These are phyloP conservation scores for Phytophthora megakarya DNA, from an alignment of 352 stramenopile species.

Conservation along the genomic window DNA sequence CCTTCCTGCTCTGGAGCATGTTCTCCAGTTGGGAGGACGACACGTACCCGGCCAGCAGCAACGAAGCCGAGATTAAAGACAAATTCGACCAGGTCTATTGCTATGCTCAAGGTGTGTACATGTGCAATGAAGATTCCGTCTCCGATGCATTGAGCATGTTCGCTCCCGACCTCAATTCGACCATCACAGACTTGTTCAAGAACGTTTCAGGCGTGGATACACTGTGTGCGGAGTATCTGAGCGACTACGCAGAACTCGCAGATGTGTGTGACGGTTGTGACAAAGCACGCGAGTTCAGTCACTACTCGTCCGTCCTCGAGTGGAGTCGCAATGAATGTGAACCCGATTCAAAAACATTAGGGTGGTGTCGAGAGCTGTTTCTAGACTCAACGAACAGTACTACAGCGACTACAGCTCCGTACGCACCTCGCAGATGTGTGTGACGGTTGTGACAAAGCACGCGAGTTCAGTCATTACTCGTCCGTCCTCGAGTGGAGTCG, in stretches of 20 bases:
- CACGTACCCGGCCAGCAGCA: slow-evolving; percentile 46
- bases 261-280: slow-evolving; percentile 60
- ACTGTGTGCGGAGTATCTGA: slow-evolving; percentile 55
- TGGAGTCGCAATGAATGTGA: slow-evolving; percentile 78
- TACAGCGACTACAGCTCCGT: too few species aligned
- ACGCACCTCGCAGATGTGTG: slow-evolving; percentile 63
- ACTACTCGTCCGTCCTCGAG: slow-evolving; percentile 72
- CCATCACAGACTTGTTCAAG: slow-evolving; percentile 35
- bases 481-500: slow-evolving; percentile 79
- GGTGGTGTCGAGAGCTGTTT: slow-evolving; percentile 73
- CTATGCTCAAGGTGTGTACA: slow-evolving; percentile 70
- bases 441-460: slow-evolving; percentile 52
- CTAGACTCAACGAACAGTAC: slow-evolving; percentile 35
- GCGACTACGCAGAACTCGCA: slow-evolving; percentile 40
- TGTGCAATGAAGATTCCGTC: slow-evolving; percentile 62
- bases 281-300: slow-evolving; percentile 55
- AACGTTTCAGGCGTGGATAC: slow-evolving; percentile 58
- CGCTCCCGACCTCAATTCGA: slow-evolving; percentile 40
- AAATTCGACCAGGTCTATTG: slow-evolving; percentile 74
- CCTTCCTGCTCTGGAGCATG: slow-evolving; percentile 53
- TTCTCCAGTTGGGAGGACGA: slow-evolving; percentile 50
- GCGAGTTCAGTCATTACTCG: slow-evolving; percentile 63
- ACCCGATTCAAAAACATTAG: slow-evolving; percentile 40
- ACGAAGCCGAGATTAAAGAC: slow-evolving; percentile 47
- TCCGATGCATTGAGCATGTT: slow-evolving; percentile 57